phyloP scores from a whole-genome alignment of 192 early-diverging fungal species.

The Coemansia sp. region DNA sequence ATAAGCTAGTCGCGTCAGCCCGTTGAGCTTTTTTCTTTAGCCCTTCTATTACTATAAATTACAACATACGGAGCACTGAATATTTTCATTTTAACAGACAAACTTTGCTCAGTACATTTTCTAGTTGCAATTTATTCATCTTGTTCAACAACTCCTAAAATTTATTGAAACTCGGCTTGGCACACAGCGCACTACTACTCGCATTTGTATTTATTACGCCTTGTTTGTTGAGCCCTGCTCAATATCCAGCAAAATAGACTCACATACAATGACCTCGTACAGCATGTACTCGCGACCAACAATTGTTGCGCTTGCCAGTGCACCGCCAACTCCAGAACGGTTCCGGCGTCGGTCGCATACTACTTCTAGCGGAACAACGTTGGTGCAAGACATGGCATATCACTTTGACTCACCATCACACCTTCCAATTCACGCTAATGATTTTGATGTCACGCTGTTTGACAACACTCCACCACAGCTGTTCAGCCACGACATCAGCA shows the following conservation, averaged over 20 bases:
- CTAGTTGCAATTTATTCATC: background rate
- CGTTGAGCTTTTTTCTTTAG: background rate
- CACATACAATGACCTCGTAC: background rate
- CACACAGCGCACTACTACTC: too few relatives aligned
- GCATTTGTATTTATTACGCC: too few relatives aligned
- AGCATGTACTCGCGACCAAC: background rate
- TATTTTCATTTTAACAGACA: background rate
- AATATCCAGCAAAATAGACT: background rate
- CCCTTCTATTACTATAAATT: background rate
- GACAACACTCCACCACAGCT: constrained; percentile 25
- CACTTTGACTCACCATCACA: background rate
- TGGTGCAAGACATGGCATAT: background rate
- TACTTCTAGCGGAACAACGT: background rate
- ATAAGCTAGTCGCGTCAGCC: background rate
- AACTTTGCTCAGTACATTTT: background rate
- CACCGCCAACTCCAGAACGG: background rate
- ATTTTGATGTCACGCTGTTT: constrained; percentile 2
- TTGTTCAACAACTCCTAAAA: background rate
- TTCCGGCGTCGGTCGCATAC: background rate
- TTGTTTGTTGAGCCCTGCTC: too few relatives aligned
- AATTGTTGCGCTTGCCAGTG: constrained; percentile 8
- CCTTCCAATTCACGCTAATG: background rate
- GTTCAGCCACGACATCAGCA: constrained; percentile 11
- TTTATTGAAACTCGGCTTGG: background rate
- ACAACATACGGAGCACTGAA: background rate